A percentile compares a stretch with the other conserved stretches of the same genome.
Conservation (phyloP, 768 basidiomycete species). For the Leccinum subtestaceum region DNA sequence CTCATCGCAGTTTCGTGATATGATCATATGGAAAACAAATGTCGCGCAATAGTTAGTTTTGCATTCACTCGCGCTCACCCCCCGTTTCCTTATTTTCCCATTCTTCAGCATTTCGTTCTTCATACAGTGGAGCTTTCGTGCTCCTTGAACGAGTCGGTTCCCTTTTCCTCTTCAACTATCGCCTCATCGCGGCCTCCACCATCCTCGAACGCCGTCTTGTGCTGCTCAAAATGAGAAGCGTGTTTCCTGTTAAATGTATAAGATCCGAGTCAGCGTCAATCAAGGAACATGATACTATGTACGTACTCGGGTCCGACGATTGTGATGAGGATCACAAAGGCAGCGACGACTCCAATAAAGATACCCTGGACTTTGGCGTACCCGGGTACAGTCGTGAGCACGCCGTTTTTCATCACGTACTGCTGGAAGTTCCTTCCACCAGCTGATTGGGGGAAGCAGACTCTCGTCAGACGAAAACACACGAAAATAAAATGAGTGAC, state of each 20-base stretch:
- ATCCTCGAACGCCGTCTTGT: conserved; percentile 75
- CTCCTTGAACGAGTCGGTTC: conserved; percentile 8
- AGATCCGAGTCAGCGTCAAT: neutral
- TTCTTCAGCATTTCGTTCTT: neutral
- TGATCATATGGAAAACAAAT: too few relatives aligned
- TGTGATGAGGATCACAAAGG: conserved; percentile 72
- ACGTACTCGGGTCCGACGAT: conserved; percentile 78
- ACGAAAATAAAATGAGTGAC: neutral
- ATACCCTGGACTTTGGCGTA: conserved; percentile 84
- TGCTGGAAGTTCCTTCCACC: conserved; percentile 60
- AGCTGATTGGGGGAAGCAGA: conserved; percentile 34
- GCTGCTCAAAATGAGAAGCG: conserved; percentile 80
- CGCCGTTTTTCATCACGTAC: conserved; percentile 43
- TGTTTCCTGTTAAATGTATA: conserved; percentile 49
- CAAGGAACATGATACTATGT: neutral
- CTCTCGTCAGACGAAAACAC: neutral
- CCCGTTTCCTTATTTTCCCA: too few relatives aligned
- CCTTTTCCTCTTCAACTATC: conserved; percentile 26
- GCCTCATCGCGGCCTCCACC: conserved; percentile 58
- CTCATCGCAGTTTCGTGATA: too few relatives aligned
- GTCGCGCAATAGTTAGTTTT: too few relatives aligned
- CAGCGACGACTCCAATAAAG: conserved; percentile 78
- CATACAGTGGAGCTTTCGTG: neutral
- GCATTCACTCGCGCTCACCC: too few relatives aligned
- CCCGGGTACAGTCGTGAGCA: conserved; percentile 47